Evolutionary conservation across 108 stramenopile species (phyloP), one percentile per base, ranked within the genome.

Genomic region (Cyclotella baltica): DNA sequence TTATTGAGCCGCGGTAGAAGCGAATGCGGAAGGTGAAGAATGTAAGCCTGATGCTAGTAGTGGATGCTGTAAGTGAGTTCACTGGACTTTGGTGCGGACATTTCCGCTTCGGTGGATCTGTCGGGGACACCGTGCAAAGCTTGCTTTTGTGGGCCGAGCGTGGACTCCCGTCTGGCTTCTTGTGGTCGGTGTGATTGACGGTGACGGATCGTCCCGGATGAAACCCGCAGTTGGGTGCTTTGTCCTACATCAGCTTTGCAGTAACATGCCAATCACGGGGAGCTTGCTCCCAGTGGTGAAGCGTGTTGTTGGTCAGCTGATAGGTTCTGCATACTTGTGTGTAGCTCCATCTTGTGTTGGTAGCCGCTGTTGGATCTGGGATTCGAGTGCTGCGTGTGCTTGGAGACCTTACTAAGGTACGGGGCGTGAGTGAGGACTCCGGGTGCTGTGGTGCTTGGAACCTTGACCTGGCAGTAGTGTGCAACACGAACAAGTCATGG

Each of bases 301-400:
- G 58, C 58, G 58, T 59, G 58, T 59, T 59, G 58, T 59, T 59
- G 58, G 58, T 59, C 58, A 23, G 58, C 58, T 59, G 58, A 59
- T 59, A 59, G 58, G 58, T 59, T 19, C 58, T 59, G 58, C 58
- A 59, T 59, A 59, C 58, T 59, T 59, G 58, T 59, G 58, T 59
- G 58, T 59, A 59, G 58, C 25, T 59, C 58, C 58, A 59, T 59
- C 22, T 59, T 23, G 58, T 59, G 58, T 23, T 59, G 58, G 25
- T 59, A 59, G 58, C 58, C 19, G 25, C 58, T 23, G 58, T 23
- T 59, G 58, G 58, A 59, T 19, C 25, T 23, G 58, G 58, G 58
- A 59, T 19, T 23, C 58, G 25, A 23, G 58, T 23, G 25, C 58
- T 59, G 19, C 58, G 58, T n/a, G 58, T 59, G 58, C 58, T 19